Evolutionary conservation across 2,329 filamentous ascomycete species (phyloP).

Genomic region (Pseudocercospora macadamiae): DNA sequence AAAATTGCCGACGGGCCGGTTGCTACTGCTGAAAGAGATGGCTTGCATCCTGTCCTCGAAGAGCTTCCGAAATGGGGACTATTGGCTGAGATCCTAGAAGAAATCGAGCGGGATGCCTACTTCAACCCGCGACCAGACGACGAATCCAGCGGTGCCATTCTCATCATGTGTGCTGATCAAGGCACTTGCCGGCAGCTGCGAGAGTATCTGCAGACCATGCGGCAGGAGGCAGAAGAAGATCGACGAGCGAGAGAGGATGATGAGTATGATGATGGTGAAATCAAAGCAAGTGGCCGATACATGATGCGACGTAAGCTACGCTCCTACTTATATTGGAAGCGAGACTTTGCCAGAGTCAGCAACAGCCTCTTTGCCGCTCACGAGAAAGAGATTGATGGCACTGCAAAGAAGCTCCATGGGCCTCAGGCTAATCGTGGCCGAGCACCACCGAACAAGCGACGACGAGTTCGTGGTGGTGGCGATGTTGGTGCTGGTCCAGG

Average conservation of each 20-base stretch:
- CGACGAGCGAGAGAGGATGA: conserved; percentile 54
- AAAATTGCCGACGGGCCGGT: conserved; percentile 64
- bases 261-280: conserved; percentile 45
- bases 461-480: conserved; percentile 80
- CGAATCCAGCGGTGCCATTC: conserved; percentile 85
- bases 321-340: conserved; percentile 88
- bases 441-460: conserved; percentile 80
- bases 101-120: conserved; percentile 89
- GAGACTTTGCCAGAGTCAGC: conserved; percentile 83
- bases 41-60: conserved; percentile 80
- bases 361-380: conserved; percentile 77
- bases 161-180: conserved; percentile 94
- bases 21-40: conserved; percentile 57
- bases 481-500: conserved; percentile 59
- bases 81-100: conserved; percentile 85
- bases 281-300: conserved; percentile 71
- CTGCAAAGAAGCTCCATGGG: conserved; percentile 48
- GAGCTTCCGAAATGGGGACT: conserved; percentile 93
- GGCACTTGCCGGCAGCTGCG: conserved; percentile 84
- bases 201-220: conserved; percentile 90
- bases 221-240: conserved; percentile 45
- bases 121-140: conserved; percentile 76
- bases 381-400: conserved; percentile 72
- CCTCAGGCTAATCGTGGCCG: conserved; percentile 56
- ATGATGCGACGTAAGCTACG: conserved; percentile 90